These are phyloP conservation scores for Eucalyptus curtisii DNA, from an alignment of 345 rosid genomes.

Conservation along the genomic window DNA sequence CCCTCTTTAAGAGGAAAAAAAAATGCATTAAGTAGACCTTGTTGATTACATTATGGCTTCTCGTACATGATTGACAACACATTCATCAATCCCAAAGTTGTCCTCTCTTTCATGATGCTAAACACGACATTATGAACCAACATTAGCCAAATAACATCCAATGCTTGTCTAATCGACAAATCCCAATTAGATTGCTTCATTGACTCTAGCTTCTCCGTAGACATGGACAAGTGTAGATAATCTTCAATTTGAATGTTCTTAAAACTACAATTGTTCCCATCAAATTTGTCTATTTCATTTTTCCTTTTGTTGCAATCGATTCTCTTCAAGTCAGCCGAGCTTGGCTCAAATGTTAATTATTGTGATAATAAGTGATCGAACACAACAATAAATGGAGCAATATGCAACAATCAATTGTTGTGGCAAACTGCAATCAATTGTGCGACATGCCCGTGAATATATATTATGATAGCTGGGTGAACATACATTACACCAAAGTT, in stretches of 20 bases:
- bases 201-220: background rate
- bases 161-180: accelerated
- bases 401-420: background rate
- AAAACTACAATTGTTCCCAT: background rate
- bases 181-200: background rate
- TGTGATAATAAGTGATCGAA: background rate
- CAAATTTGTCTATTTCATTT: background rate
- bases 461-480: background rate
- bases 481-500: background rate
- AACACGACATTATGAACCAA: no score
- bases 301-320: background rate
- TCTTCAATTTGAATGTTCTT: background rate
- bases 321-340: no score
- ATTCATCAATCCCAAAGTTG: background rate
- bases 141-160: background rate
- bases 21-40: background rate
- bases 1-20: background rate
- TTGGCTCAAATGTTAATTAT: background rate
- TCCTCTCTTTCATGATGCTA: background rate
- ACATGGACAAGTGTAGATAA: background rate
- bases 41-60: background rate
- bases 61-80: background rate
- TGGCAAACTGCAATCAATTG: background rate
- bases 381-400: background rate
- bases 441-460: background rate